Evolutionary conservation across 2,329 filamentous ascomycete species (phyloP).

Genomic region (Phoma sp.): DNA sequence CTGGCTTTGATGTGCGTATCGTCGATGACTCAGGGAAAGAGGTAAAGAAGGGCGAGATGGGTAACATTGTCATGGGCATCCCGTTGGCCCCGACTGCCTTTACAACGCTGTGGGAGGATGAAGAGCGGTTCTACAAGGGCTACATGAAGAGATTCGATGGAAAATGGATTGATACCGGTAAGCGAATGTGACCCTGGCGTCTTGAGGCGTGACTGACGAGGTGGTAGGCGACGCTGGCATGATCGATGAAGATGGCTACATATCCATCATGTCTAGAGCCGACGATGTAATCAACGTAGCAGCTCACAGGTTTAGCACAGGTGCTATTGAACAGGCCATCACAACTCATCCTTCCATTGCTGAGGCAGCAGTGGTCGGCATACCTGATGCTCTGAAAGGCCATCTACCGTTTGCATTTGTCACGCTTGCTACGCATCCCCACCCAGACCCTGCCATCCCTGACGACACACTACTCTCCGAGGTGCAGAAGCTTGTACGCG

Average conservation of each 20-base stretch:
- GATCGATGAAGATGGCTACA: slow-evolving; percentile 76
- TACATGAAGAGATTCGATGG: slow-evolving; percentile 85
- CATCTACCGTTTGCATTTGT: slow-evolving; percentile 93
- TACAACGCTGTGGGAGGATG: slow-evolving; percentile 84
- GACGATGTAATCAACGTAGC: slow-evolving; percentile 98
- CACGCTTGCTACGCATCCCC: slow-evolving; percentile 62
- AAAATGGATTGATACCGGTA: slow-evolving; percentile 82
- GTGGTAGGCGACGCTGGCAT: slow-evolving; percentile 75
- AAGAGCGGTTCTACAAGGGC: slow-evolving; percentile 82
- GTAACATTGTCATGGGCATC: slow-evolving; percentile 85
- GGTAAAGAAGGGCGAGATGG: slow-evolving; percentile 77
- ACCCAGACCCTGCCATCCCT: slow-evolving; percentile 61
- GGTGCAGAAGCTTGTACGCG: slow-evolving; percentile 75
- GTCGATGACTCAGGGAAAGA: slow-evolving; percentile 82
- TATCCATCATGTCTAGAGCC: slow-evolving; percentile 68
- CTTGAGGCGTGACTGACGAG: neutral
- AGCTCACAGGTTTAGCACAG: slow-evolving; percentile 87
- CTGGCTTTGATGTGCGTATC: slow-evolving; percentile 85
- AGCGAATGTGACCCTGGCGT: neutral
- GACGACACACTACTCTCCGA: slow-evolving; percentile 63
- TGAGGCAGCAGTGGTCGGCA: slow-evolving; percentile 85
- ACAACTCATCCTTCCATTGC: slow-evolving; percentile 79
- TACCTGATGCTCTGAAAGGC: slow-evolving; percentile 86
- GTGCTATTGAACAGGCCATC: slow-evolving; percentile 91
- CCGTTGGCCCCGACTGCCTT: slow-evolving; percentile 88